Percentiles rank a stretch among this genome's conserved stretches.
Conservation (phyloP, 202 grass and related monocot genomes). For the Tripidium arundinaceum region DNA sequence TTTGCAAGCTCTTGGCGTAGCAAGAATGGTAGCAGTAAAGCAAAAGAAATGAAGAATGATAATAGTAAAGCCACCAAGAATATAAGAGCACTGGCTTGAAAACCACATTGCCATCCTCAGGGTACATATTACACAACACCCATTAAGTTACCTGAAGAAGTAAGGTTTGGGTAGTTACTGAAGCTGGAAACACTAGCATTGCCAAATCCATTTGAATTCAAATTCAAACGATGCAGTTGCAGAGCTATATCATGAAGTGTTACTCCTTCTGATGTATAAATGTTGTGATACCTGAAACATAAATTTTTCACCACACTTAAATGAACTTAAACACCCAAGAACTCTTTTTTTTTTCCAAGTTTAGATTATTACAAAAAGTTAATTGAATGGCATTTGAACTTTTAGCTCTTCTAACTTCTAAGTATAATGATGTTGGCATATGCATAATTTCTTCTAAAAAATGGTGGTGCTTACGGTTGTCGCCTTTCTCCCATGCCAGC, state of each 20-base stretch:
- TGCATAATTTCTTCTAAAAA: not conserved
- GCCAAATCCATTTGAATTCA: constrained; percentile 29
- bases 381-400: not conserved
- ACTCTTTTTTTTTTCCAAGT: constrained; percentile 19
- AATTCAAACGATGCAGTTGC: constrained; percentile 42
- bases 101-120: not conserved
- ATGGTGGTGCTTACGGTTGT: constrained; percentile 63
- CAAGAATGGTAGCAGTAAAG: constrained; percentile 7
- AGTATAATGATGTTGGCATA: not conserved
- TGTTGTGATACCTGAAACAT: constrained; percentile 67
- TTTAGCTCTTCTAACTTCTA: not conserved
- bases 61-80: not conserved
- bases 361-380: not conserved
- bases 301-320: constrained; percentile 25
- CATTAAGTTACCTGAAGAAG: constrained; percentile 50
- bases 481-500: constrained; percentile 58
- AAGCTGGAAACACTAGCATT: not conserved
- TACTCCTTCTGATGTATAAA: constrained; percentile 75
- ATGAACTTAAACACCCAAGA: constrained; percentile 12
- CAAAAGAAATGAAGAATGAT: not conserved
- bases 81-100: constrained; percentile 8
- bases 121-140: not conserved
- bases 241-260: constrained; percentile 77
- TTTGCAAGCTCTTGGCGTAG: constrained; percentile 7
- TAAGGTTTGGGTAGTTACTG: constrained; percentile 38